Evolutionary conservation across 1,284 basidiomycete species (phyloP).

Genomic region (Gyrodon tennesseensis): DNA sequence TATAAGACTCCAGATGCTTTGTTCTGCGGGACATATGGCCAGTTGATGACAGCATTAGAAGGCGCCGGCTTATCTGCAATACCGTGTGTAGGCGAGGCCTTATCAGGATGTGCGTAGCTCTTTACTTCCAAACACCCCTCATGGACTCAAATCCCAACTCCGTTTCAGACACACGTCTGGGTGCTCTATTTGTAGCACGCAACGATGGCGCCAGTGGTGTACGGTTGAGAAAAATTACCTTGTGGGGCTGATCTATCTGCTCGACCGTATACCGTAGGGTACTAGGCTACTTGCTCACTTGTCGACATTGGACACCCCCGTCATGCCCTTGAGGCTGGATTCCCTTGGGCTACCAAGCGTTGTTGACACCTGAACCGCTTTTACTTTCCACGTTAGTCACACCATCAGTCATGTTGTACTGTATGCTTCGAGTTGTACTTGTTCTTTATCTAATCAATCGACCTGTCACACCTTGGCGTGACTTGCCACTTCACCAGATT

Average conservation of each 20-base stretch:
- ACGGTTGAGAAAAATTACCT: slow-evolving; percentile 50
- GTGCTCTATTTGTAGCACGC: slow-evolving; percentile 51
- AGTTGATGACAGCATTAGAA: slow-evolving; percentile 50
- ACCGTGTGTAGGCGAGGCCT: slow-evolving; percentile 45
- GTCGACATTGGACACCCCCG: neutral
- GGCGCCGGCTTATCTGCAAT: slow-evolving; percentile 48
- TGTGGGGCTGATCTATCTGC: slow-evolving; percentile 48
- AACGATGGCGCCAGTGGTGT: slow-evolving; percentile 40
- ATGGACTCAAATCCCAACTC: slow-evolving; percentile 1
- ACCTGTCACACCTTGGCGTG: neutral
- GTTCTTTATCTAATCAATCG: slow-evolving; percentile 18
- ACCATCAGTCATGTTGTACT: slow-evolving; percentile 1
- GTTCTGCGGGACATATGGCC: slow-evolving; percentile 55
- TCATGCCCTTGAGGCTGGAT: neutral
- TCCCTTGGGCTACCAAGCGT: neutral
- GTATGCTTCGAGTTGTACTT: neutral
- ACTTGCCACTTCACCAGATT: neutral
- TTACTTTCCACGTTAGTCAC: slow-evolving; percentile 7
- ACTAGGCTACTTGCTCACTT: neutral
- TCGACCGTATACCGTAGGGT: neutral
- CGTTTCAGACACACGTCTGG: slow-evolving; percentile 48
- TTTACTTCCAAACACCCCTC: neutral
- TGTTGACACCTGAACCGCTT: neutral
- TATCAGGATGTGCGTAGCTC: slow-evolving; percentile 45
- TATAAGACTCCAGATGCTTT: slow-evolving; percentile 39